Percentiles rank a stretch among this genome's conserved stretches.
phyloP scores from a whole-genome alignment of 192 early-diverging fungal species.

The Kickxella alabastrina region DNA sequence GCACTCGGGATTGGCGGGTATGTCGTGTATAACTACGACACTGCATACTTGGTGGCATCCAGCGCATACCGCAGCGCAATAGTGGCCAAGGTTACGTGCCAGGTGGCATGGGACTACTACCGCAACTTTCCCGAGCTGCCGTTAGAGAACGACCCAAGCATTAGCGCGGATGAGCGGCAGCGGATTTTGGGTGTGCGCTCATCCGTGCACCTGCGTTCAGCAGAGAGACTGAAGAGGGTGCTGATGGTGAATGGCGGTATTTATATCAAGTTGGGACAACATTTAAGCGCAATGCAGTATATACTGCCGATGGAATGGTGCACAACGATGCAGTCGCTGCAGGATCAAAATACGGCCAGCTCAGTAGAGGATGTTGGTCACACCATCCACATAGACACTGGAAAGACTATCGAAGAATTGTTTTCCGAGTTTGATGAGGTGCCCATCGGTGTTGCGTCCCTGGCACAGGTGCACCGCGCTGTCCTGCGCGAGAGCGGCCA shows the following conservation, averaged over 20 bases:
- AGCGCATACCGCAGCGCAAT: slow-evolving; percentile 32
- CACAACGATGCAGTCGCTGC: slow-evolving; percentile 71
- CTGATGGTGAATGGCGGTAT: slow-evolving; percentile 72
- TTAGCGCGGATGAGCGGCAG: slow-evolving; percentile 20
- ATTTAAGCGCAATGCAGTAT: slow-evolving; percentile 77
- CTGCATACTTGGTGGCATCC: slow-evolving; percentile 34
- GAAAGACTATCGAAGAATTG: slow-evolving; percentile 58
- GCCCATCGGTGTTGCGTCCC: slow-evolving; percentile 89
- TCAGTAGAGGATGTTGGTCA: slow-evolving; percentile 64
- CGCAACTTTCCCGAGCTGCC: slow-evolving; percentile 47
- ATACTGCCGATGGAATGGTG: slow-evolving; percentile 90
- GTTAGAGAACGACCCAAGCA: neutral
- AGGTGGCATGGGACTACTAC: slow-evolving; percentile 50
- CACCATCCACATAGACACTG: slow-evolving; percentile 68
- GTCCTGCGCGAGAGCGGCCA: slow-evolving; percentile 57
- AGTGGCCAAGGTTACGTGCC: slow-evolving; percentile 29
- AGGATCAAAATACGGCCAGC: slow-evolving; percentile 80
- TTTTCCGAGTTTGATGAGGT: slow-evolving; percentile 75
- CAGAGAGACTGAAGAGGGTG: slow-evolving; percentile 59
- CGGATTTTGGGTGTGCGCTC: slow-evolving; percentile 21
- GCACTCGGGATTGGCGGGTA: slow-evolving; percentile 13
- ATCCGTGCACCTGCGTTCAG: slow-evolving; percentile 63
- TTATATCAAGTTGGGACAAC: slow-evolving; percentile 89
- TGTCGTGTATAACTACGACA: slow-evolving; percentile 38
- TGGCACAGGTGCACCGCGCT: slow-evolving; percentile 91